Base-by-base conservation (phyloP, 768 basidiomycete species). In the Pleurotus tuber-regium region DNA sequence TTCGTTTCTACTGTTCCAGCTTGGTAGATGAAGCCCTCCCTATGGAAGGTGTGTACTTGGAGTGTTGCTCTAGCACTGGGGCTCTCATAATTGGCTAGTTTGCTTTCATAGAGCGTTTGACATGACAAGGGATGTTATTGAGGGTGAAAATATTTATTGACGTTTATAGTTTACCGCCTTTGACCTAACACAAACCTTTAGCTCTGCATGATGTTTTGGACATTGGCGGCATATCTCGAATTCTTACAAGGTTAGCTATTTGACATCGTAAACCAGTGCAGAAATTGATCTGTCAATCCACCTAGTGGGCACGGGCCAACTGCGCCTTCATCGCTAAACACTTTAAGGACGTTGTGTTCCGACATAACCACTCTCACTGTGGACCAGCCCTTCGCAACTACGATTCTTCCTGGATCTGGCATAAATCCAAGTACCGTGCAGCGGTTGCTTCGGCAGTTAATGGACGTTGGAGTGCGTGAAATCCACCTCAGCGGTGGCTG, bases 21-120 rank as follows among this genome's bases (percentile, higher is more conserved):
- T 65, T 90, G 11, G 73, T 82, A 31, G 71, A 78, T 46, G 79
- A 78, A 52, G 80, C 85, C 31, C 57, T 70, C 50, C 83, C 86
- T 2, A 58, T 85, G 36, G 79, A 90, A 78, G 81, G 89, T 86
- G 43, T 52, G 59, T 52, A 4, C 25, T 23, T 18, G 23, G 4
- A 35, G 16, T 26, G 18, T 19, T 38, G 30, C 7, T 41, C 42
- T 24, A 25, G 8, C 38, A 44, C 35, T 14, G 8, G 4, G 33
- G 8, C 12, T 48, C 11, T 58, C 38, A 25, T 55, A 42, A 6
- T 23, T 9, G 30, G 36, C 19, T 40, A 89, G 89, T 87, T 36
- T 88, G 86, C 57, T 89, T 90, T 63, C 88, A 90, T 61, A 73
- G 88, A 50, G 89, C 88, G 25, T 84, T 90, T 55, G 89, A 91